Evolutionary conservation across 106 monocot species (phyloP).

Genomic region (Dioscorea alata): DNA sequence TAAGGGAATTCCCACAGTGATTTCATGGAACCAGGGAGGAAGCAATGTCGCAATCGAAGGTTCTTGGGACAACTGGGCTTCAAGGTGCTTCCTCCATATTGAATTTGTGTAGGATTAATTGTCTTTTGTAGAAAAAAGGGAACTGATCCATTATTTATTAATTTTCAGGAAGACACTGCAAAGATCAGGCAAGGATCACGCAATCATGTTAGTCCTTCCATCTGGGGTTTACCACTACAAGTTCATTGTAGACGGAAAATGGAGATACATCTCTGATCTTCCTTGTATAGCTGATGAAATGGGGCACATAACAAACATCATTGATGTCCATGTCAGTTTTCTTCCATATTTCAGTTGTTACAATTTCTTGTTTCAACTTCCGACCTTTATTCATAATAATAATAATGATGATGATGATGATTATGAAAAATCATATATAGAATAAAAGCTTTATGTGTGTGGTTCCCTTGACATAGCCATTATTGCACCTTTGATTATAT

Average conservation of each 20-base stretch:
- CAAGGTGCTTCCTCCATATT: conserved; percentile 35
- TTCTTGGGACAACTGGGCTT: conserved; percentile 93
- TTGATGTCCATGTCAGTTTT: conserved; percentile 74
- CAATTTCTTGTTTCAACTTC: too few species aligned
- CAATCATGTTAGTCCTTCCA: conserved; percentile 66
- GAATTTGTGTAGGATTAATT: background rate
- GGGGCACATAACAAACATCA: conserved; percentile 45
- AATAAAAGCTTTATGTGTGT: too few species aligned
- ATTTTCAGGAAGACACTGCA: conserved; percentile 67
- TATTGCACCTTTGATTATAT: too few species aligned
- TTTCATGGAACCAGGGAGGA: conserved; percentile 81
- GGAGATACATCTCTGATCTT: conserved; percentile 58
- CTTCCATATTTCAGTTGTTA: background rate
- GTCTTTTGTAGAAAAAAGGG: background rate
- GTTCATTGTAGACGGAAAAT: conserved; percentile 77
- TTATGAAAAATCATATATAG: too few species aligned
- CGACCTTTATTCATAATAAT: too few species aligned
- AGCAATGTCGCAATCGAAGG: conserved; percentile 69
- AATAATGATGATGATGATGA: too few species aligned
- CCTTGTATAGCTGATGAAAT: conserved; percentile 57
- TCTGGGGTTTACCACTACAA: conserved; percentile 76
- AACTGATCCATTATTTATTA: background rate
- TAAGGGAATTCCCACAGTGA: conserved; percentile 71
- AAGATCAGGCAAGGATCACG: conserved; percentile 79
- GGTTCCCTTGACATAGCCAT: too few species aligned